These are phyloP conservation scores for Kernera saxatilis DNA, from an alignment of 345 rosid species.

Conservation along the genomic window DNA sequence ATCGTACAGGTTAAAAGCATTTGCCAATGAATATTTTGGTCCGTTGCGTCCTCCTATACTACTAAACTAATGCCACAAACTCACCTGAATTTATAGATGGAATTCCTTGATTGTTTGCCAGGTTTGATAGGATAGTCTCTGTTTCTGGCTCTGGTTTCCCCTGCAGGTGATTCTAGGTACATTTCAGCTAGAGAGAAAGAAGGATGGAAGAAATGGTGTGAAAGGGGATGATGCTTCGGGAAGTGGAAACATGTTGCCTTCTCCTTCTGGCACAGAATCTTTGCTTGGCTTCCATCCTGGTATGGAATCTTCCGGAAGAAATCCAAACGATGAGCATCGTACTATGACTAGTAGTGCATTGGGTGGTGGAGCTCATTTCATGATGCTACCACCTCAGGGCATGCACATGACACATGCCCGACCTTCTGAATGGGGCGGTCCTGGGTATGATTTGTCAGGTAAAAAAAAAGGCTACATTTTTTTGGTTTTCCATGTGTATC, in stretches of 20 bases:
- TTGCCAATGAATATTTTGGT: not conserved
- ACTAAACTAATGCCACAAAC: not conserved
- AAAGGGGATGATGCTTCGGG: slow-evolving; percentile 51
- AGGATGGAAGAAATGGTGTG: slow-evolving; percentile 34
- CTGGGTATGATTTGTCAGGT: slow-evolving; percentile 56
- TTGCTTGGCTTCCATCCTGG: slow-evolving; percentile 41
- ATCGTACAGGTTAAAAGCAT: not conserved
- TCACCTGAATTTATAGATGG: not conserved
- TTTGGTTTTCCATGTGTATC: not conserved
- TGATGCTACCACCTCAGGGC: slow-evolving; percentile 46
- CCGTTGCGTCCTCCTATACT: not conserved
- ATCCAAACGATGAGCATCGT: slow-evolving; percentile 44
- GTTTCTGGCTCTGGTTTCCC: not conserved
- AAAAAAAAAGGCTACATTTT: not conserved
- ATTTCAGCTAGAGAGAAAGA: slow-evolving; percentile 52
- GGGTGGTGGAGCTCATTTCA: slow-evolving; percentile 48
- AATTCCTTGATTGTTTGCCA: not conserved
- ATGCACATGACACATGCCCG: slow-evolving; percentile 39
- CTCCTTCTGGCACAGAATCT: slow-evolving; percentile 44
- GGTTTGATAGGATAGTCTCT: not conserved
- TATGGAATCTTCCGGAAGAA: slow-evolving; percentile 45
- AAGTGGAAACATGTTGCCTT: slow-evolving; percentile 46
- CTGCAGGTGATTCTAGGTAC: slow-evolving; percentile 67
- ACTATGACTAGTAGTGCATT: slow-evolving; percentile 24
- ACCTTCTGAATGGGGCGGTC: slow-evolving; percentile 48